phyloP scores from a whole-genome alignment of 2,329 filamentous ascomycete genomes.

The Fusarium sp. region DNA sequence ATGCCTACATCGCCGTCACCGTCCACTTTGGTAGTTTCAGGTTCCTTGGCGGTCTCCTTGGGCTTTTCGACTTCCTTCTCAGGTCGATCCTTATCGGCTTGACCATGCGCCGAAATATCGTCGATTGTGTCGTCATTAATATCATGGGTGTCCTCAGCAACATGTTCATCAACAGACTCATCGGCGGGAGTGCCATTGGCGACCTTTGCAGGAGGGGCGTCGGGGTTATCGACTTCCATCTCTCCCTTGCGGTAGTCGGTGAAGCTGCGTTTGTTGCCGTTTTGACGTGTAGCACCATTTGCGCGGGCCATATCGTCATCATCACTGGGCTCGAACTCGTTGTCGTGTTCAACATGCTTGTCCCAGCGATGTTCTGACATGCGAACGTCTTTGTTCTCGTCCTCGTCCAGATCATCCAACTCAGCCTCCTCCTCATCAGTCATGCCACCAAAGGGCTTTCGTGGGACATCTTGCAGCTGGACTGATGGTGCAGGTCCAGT shows the following conservation, averaged over 20 bases:
- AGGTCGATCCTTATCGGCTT: conserved; percentile 45
- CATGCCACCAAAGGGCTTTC: conserved; percentile 71
- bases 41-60: conserved; percentile 29
- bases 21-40: conserved; percentile 54
- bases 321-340: conserved; percentile 88
- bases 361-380: conserved; percentile 87
- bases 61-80: conserved; percentile 42
- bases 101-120: conserved; percentile 54
- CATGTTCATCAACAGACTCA: conserved; percentile 47
- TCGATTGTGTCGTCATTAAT: conserved; percentile 59
- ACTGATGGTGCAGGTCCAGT: conserved; percentile 89
- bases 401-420: conserved; percentile 79
- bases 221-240: conserved; percentile 55
- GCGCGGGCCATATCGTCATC: conserved; percentile 83
- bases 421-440: conserved; percentile 76
- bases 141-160: conserved; percentile 52
- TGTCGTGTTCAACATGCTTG: conserved; percentile 78
- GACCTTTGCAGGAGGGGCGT: conserved; percentile 55
- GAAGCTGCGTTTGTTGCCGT: conserved; percentile 64
- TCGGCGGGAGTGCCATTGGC: conserved; percentile 49
- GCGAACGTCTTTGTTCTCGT: conserved; percentile 86
- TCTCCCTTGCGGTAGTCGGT: conserved; percentile 63
- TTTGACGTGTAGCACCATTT: conserved; percentile 75
- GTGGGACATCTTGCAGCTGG: conserved; percentile 84
- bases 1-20: conserved; percentile 66